Percentiles rank a stretch among this genome's conserved stretches.
Conservation (phyloP, 2,329 filamentous ascomycete species). For the Fonsecaea erecta region DNA sequence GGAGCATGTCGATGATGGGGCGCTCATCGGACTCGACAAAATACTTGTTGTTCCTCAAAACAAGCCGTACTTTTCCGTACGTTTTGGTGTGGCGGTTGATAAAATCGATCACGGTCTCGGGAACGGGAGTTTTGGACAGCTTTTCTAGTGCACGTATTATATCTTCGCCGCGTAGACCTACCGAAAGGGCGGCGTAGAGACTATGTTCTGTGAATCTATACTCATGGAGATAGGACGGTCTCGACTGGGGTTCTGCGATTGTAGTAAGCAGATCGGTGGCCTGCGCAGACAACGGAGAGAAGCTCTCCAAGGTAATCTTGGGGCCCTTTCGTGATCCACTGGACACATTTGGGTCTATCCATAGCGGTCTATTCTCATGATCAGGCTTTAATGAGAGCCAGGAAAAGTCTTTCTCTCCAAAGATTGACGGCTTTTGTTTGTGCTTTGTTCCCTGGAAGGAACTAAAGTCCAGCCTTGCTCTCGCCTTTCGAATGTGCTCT, state of each 20-base stretch:
- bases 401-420: constrained; percentile 75
- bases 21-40: constrained; percentile 92
- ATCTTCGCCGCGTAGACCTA: constrained; percentile 85
- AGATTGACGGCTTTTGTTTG: constrained; percentile 57
- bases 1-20: constrained; percentile 80
- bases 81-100: constrained; percentile 83
- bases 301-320: constrained; percentile 90
- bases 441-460: constrained; percentile 55
- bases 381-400: constrained; percentile 83
- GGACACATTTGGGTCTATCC: constrained; percentile 73
- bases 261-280: constrained; percentile 95
- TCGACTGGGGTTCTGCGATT: constrained; percentile 88
- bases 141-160: constrained; percentile 88
- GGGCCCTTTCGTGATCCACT: constrained; percentile 62
- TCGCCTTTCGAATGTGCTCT: constrained; percentile 46
- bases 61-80: constrained; percentile 94
- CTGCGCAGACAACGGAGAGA: constrained; percentile 82
- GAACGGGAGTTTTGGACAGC: constrained; percentile 85
- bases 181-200: constrained; percentile 91
- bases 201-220: constrained; percentile 91
- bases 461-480: constrained; percentile 58
- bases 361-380: constrained; percentile 85
- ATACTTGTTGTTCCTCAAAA: constrained; percentile 91
- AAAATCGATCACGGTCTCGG: constrained; percentile 77
- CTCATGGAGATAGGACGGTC: constrained; percentile 89